Conservation (phyloP, 1,284 basidiomycete species). For the Ceratobasidium sp. region DNA sequence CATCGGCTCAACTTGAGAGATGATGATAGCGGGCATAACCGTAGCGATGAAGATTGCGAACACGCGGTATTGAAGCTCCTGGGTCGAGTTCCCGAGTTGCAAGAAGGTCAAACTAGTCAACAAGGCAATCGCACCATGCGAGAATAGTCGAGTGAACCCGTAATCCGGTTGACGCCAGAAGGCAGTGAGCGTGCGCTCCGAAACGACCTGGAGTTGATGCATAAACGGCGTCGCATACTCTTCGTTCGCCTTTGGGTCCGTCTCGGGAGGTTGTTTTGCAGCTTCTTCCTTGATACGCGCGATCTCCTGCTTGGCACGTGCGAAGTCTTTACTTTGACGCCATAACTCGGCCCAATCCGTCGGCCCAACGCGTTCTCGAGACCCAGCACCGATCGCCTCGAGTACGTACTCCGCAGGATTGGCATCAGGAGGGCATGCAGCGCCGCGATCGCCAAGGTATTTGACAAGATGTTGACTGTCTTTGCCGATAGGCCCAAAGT, state of each 20-base stretch:
- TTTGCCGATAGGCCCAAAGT: constrained; percentile 67
- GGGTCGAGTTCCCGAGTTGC: constrained; percentile 74
- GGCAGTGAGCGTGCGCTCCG: constrained; percentile 78
- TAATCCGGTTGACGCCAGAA: constrained; percentile 89
- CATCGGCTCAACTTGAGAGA: constrained; percentile 85
- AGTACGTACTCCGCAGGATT: constrained; percentile 67
- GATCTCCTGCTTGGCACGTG: constrained; percentile 59
- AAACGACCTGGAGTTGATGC: constrained; percentile 83
- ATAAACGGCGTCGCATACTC: constrained; percentile 77
- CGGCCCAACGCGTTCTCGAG: constrained; percentile 71
- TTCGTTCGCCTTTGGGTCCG: constrained; percentile 31
- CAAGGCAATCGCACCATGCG: constrained; percentile 80
- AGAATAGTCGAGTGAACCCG: constrained; percentile 79
- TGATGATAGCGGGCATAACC: constrained; percentile 82
- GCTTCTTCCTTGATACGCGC: constrained; percentile 58
- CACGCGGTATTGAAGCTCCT: constrained; percentile 86
- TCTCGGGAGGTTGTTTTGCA: constrained; percentile 47
- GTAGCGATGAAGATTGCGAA: constrained; percentile 75
- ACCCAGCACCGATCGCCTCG: constrained; percentile 80
- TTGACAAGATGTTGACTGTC: constrained; percentile 65
- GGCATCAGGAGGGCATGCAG: constrained; percentile 62
- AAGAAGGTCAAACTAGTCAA: constrained; percentile 88
- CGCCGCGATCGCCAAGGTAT: constrained; percentile 67
- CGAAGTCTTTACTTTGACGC: constrained; percentile 64
- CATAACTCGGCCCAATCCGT: constrained; percentile 85